phyloP scores from a whole-genome alignment of 2,329 filamentous ascomycete genomes.

The Zalaria sp. region DNA sequence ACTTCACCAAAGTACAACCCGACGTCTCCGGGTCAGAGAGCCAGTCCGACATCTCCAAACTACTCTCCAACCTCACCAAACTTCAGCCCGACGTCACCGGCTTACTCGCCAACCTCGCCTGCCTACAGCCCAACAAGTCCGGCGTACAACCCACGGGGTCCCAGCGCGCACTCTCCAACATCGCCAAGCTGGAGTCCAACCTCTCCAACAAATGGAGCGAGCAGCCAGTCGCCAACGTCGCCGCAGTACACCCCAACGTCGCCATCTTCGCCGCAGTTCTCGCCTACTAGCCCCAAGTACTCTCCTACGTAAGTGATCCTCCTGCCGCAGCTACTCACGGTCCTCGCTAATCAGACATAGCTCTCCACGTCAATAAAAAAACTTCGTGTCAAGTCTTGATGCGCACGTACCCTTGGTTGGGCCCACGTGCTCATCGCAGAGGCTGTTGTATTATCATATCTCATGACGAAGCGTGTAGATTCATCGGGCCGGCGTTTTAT shows the following conservation, averaged over 20 bases:
- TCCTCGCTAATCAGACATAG: conserved; percentile 6
- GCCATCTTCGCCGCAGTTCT: conserved; percentile 31
- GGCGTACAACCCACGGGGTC: conserved; percentile 12
- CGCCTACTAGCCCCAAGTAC: conserved; percentile 38
- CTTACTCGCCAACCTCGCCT: conserved; percentile 36
- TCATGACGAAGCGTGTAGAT: background rate
- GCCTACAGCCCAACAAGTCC: conserved; percentile 26
- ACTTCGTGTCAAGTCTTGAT: conserved; percentile 1
- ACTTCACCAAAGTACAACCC: conserved; percentile 22
- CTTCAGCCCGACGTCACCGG: conserved; percentile 46
- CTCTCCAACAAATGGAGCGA: conserved; percentile 32
- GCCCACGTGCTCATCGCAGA: conserved; percentile 11
- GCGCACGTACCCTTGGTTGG: conserved; percentile 19
- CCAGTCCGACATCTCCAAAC: conserved; percentile 33
- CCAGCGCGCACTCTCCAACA: conserved; percentile 30
- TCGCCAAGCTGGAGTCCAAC: conserved; percentile 38
- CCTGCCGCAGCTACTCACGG: background rate
- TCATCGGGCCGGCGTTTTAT: background rate
- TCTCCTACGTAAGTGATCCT: conserved; percentile 28
- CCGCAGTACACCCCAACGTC: conserved; percentile 14
- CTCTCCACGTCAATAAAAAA: conserved; percentile 11
- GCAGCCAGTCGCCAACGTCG: conserved; percentile 15
- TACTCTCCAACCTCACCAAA: conserved; percentile 42
- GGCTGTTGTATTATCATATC: background rate
- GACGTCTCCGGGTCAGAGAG: conserved; percentile 33